Evolutionary conservation across 1,139 yeast species (phyloP).

Genomic region (Trichomonascaceae sp.): DNA sequence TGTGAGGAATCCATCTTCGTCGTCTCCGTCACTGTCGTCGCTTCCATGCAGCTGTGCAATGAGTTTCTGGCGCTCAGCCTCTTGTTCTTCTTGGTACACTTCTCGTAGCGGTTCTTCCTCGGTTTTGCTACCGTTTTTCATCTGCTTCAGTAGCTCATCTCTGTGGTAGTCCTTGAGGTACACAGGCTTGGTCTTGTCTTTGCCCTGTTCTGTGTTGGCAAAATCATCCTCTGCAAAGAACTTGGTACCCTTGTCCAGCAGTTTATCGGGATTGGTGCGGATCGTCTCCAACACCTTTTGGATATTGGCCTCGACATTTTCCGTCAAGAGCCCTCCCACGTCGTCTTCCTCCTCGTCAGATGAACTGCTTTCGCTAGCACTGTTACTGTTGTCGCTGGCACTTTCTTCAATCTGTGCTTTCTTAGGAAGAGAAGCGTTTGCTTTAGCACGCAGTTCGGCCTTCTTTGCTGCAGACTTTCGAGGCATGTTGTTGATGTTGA

Average conservation of each 20-base stretch:
- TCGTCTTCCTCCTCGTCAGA: slow-evolving; percentile 81
- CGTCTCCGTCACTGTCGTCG: slow-evolving; percentile 32
- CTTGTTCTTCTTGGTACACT: slow-evolving; percentile 60
- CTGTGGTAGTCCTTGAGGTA: slow-evolving; percentile 89
- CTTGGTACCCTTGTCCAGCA: slow-evolving; percentile 52
- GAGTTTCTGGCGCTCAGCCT: slow-evolving; percentile 59
- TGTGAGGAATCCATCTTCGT: slow-evolving; percentile 41
- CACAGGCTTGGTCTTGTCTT: slow-evolving; percentile 63
- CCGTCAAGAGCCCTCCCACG: slow-evolving; percentile 76
- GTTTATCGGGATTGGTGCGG: slow-evolving; percentile 41
- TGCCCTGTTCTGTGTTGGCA: slow-evolving; percentile 10
- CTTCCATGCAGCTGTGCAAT: slow-evolving; percentile 57
- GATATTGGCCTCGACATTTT: slow-evolving; percentile 72
- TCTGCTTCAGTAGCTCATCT: slow-evolving; percentile 42
- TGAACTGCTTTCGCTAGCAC: no score
- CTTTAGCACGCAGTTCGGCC: slow-evolving; percentile 41
- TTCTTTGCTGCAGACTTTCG: slow-evolving; percentile 79
- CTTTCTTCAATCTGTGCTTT: slow-evolving; percentile 18
- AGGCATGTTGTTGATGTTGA: no score
- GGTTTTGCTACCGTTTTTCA: slow-evolving; percentile 29
- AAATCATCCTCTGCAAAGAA: slow-evolving; percentile 47
- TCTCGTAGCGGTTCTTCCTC: slow-evolving; percentile 39
- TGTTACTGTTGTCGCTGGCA: no score
- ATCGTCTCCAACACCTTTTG: slow-evolving; percentile 59
- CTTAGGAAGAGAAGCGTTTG: slow-evolving; percentile 22